Evolutionary conservation across 805 yeast species (phyloP), one percentile per base, ranked within the genome.

Genomic region (Sugiyamaella marilandica): DNA sequence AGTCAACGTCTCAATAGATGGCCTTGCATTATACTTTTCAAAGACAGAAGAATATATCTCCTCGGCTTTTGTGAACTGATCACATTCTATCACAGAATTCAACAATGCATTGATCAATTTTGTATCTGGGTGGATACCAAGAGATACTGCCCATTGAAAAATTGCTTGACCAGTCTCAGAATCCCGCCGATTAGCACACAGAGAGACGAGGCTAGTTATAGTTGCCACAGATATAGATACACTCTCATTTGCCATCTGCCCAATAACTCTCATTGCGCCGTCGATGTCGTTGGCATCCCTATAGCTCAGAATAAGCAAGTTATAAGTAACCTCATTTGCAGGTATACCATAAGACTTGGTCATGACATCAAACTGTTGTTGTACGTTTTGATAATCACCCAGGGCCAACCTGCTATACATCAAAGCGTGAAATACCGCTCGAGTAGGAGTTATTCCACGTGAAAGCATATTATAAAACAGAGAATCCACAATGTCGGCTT

Each of bases 371-470:
- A 72, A 75, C 66, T 69, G 67, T 39, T 59, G 60, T 10, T 74
- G 55, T 1, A 74, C 77, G 13, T 65, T 71, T 0, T 63, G 61
- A 21, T 68, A 63, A 34, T 77, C 70, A 9, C 73, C 69, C 5
- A 70, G 62, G 21, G 64, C 66, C 11, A 76, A 58, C 41, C 74
- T 66, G n/a, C 76, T 58, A 26, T 69, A 65, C 48, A 83, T 74
- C 41, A 83, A 60, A 0, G 82, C 76, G 32, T 73, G 70, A 48
- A 73, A 65, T 0, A 82, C 70, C 8, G 64, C 60, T 1, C 72
- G 66, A 2, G 73, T 69, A 1, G 88, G 87, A 2, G 55, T 60
- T 61, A 81, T 71, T 1, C 74, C 73, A 50, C 83, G 70, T 49
- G 70, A 65, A 4, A 69, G 45, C 31, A 82, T 60, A 60, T 79